Base-by-base conservation (phyloP, 2,329 filamentous ascomycete genomes). In the Hymenoscyphus repandus region DNA sequence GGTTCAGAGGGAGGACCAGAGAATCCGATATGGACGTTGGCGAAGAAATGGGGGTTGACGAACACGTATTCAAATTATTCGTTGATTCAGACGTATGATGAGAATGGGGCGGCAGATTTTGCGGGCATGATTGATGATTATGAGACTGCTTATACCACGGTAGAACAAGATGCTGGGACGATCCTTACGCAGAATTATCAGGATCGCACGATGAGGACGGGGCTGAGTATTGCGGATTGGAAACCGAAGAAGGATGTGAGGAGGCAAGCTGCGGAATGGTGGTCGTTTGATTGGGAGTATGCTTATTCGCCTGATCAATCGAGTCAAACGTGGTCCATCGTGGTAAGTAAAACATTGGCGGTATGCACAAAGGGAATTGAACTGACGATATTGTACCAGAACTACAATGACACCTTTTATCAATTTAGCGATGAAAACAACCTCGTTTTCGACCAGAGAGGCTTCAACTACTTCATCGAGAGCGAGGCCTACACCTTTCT, bases 1-100 rank as follows among this genome's bases (percentile, higher is more conserved):
- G 54, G 32, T 22, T 71, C 66, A 27, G 32, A 65, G 47, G 56
- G 61, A 32, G 69, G 68, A 5, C 70, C 69, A 32, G 75, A 81
- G 43, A 83, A 86, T 45, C 83, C 83, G 0, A 77, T 86, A 41
- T 85, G 80, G 79, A 76, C 73, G 0, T 64, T 83, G 62, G 76
- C 77, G 0, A 75, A 84, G 64, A 82, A 85, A 60, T 74, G 81
- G 57, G 68, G 74, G 0, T 56, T 86, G 7, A 68, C 69, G 1
- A 85, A 77, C 45, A 74, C 71, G 0, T 78, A 74, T 51, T 85
- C 82, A 0, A 72, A 86, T 60, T 82, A 80, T 61, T 70, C 68
- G 30, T 76, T 73, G 0, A 78, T 86, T 44, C 61, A 73, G 12
- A 85, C 80, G 0, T 87, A 80, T 60, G 78, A 85, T 42, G 74